phyloP scores from a whole-genome alignment of 345 rosid species.

The Nephelium lappaceum region DNA sequence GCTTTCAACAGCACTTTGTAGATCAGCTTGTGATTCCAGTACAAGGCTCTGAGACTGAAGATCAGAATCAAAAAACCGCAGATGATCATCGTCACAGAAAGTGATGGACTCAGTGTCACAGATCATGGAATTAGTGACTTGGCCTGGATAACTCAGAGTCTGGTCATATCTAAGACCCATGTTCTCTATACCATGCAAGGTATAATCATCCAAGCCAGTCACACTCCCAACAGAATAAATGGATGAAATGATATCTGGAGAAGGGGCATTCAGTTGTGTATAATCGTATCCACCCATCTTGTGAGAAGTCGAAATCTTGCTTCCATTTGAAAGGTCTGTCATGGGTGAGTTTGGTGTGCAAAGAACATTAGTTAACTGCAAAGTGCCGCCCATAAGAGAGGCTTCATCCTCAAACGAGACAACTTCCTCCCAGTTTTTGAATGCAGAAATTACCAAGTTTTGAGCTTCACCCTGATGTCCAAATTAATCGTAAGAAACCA shows the following conservation, averaged over 20 bases:
- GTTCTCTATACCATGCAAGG: conserved; percentile 56
- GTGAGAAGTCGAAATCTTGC: conserved; percentile 45
- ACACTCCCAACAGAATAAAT: conserved; percentile 55
- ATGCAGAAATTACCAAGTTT: conserved; percentile 65
- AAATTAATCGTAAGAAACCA: conserved; percentile 19
- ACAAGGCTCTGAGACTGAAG: conserved; percentile 42
- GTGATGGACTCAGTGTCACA: conserved; percentile 53
- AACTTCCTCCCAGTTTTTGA: conserved; percentile 64
- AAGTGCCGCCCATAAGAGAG: conserved; percentile 46
- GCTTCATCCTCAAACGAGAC: conserved; percentile 64
- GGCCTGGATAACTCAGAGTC: conserved; percentile 46
- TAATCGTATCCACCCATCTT: conserved; percentile 60
- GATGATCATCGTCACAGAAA: conserved; percentile 75
- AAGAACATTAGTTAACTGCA: conserved; percentile 35
- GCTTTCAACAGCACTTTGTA: conserved; percentile 61
- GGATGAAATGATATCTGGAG: conserved; percentile 72
- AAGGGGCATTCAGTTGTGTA: conserved; percentile 49
- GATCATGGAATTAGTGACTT: conserved; percentile 46
- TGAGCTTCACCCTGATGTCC: conserved; percentile 70
- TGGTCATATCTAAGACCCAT: conserved; percentile 61
- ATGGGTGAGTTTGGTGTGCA: conserved; percentile 42
- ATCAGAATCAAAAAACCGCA: conserved; percentile 53
- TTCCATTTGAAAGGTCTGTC: conserved; percentile 43
- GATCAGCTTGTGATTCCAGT: conserved; percentile 59
- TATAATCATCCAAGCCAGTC: conserved; percentile 60